Conservation (phyloP, 768 basidiomycete species). For the Hysterangium stoloniferum region DNA sequence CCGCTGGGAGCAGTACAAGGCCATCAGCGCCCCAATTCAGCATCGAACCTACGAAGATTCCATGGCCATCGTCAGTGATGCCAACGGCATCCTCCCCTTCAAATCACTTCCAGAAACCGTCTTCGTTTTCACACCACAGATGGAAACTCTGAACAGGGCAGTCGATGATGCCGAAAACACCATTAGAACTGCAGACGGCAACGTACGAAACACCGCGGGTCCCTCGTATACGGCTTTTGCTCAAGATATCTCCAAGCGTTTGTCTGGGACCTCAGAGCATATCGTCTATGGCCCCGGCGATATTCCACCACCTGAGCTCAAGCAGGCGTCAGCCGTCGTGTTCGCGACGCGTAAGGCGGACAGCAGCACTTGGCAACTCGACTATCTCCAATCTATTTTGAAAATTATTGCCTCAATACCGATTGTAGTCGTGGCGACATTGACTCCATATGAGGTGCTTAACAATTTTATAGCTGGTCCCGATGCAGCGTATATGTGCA, state of each 20-base stretch:
- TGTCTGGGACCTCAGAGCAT: slow-evolving; percentile 27
- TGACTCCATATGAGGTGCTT: slow-evolving; percentile 58
- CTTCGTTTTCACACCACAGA: slow-evolving; percentile 46
- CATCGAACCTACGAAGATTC: slow-evolving; percentile 38
- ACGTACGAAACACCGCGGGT: slow-evolving; percentile 48
- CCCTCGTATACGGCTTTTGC: slow-evolving; percentile 48
- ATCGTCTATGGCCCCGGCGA: slow-evolving; percentile 34
- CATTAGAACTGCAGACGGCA: slow-evolving; percentile 34
- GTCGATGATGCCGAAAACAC: slow-evolving; percentile 45
- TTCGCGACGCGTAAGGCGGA: slow-evolving; percentile 56
- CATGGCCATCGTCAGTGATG: slow-evolving; percentile 40
- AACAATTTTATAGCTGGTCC: slow-evolving; percentile 12
- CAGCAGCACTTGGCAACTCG: slow-evolving; percentile 44
- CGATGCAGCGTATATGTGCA: slow-evolving; percentile 33
- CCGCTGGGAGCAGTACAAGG: slow-evolving; percentile 31
- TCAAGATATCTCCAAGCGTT: slow-evolving; percentile 26
- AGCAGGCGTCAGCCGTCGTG: slow-evolving; percentile 24
- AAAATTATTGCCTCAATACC: slow-evolving; percentile 13
- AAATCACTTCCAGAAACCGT: slow-evolving; percentile 20
- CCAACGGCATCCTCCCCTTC: slow-evolving; percentile 30
- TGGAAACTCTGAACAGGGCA: slow-evolving; percentile 52
- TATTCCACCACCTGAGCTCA: slow-evolving; percentile 10
- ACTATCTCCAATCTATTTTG: slow-evolving; percentile 28
- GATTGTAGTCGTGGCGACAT: slow-evolving; percentile 49
- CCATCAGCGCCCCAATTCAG: slow-evolving; percentile 35